Percentiles rank a stretch among this genome's conserved stretches.
Conservation (phyloP, 2,329 filamentous ascomycete genomes). For the Colletotrichum musicola region DNA sequence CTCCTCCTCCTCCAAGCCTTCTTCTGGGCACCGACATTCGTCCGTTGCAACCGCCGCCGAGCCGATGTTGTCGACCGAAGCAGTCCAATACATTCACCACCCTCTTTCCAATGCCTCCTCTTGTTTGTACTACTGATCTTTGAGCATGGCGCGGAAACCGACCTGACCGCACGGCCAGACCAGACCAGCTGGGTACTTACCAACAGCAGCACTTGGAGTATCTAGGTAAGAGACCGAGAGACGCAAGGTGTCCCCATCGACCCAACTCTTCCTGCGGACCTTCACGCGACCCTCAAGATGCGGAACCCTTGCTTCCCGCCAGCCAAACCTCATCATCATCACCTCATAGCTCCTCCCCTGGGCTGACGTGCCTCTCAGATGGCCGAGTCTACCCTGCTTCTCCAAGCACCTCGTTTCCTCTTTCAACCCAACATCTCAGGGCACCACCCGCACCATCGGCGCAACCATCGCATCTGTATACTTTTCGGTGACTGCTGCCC, state of each 20-base stretch:
- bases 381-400: constrained; percentile 14
- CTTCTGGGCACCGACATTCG: not conserved
- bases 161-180: too few relatives aligned
- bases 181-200: too few relatives aligned
- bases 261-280: constrained; percentile 6
- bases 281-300: not conserved
- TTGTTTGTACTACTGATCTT: too few relatives aligned
- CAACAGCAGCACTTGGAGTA: not conserved
- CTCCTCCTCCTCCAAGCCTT: too few relatives aligned
- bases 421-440: constrained; percentile 7
- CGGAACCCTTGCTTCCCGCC: constrained; percentile 21
- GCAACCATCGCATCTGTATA: constrained; percentile 23
- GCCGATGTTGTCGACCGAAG: not conserved
- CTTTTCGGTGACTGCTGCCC: constrained; percentile 14
- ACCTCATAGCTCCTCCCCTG: constrained; percentile 29
- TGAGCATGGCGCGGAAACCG: too few relatives aligned
- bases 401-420: constrained; percentile 10
- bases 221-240: not conserved
- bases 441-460: constrained; percentile 3
- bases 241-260: constrained; percentile 11
- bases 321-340: constrained; percentile 31
- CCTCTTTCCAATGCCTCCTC: too few relatives aligned
- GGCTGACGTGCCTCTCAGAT: constrained; percentile 13
- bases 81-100: too few relatives aligned
- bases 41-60: constrained; percentile 4